Conservation (phyloP, 192 early-diverging fungal genomes). For the Spizellomyces punctatus region DNA sequence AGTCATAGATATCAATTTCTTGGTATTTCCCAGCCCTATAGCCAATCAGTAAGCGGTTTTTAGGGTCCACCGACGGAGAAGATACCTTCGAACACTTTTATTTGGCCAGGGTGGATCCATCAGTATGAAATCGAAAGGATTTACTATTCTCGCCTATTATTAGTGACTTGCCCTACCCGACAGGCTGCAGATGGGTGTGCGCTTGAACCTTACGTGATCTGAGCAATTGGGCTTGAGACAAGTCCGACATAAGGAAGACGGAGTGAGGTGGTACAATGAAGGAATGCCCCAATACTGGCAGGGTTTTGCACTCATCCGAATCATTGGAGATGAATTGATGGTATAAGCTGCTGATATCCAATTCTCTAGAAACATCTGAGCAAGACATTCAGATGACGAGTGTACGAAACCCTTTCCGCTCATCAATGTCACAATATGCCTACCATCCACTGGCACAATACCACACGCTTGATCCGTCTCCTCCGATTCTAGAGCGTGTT, state of each 20-base stretch:
- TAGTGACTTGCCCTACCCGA: not conserved
- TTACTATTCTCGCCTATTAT: not conserved
- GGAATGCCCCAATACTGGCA: slow-evolving; percentile 13
- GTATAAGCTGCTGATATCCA: slow-evolving; percentile 11
- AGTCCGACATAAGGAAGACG: slow-evolving; percentile 36
- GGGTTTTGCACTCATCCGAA: not conserved
- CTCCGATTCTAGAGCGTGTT: not conserved
- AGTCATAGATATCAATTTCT: slow-evolving; percentile 63
- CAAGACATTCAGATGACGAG: not conserved
- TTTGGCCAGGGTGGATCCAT: slow-evolving; percentile 66
- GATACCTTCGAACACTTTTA: slow-evolving; percentile 54
- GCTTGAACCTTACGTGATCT: slow-evolving; percentile 5
- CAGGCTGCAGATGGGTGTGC: not conserved
- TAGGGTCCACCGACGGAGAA: not conserved
- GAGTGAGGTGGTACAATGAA: slow-evolving; percentile 33
- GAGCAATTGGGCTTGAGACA: slow-evolving; percentile 9
- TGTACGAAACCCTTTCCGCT: not conserved
- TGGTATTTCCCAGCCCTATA: slow-evolving; percentile 56
- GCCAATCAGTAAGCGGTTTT: slow-evolving; percentile 32
- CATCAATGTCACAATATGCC: not conserved
- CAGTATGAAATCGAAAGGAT: slow-evolving; percentile 22
- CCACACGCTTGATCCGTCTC: not conserved
- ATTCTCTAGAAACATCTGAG: not conserved
- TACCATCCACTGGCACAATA: not conserved
- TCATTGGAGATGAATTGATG: slow-evolving; percentile 11